Evolutionary conservation across 192 early-diverging fungal genomes (phyloP), one percentile per base, ranked within the genome.

Genomic region (Backusella liffmaniae): DNA sequence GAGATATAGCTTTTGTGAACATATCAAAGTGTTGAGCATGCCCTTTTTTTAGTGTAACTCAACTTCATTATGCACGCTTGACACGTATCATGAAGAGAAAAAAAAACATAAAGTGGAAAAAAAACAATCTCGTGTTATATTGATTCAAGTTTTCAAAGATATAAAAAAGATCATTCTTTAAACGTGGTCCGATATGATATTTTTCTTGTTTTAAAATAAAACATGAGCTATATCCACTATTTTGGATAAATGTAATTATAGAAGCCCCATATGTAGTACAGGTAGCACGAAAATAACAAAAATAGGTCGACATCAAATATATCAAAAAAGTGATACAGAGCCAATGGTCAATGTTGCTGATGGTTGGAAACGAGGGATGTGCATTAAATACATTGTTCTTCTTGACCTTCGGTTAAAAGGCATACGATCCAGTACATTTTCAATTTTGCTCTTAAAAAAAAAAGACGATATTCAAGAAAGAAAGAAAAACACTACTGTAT

Each of bases 291-390:
- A 62, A 62, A 62, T 62, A 62, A 13, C 21, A 62, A 59, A 62
- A 62, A 23, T 13, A 62, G 23, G 23, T 62, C 56, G 23, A 62
- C 56, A 62, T 62, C 26, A 62, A 62, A 62, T 62, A 62, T 62
- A 62, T 62, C 21, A 62, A 62, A 59, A 62, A 62, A 62, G 13
- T 62, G 56, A 62, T 29, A 62, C 56, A 62, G 26, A 62, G 23
- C 56, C 56, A 62, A 62, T 62, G 56, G 56, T 29, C 56, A 62
- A 62, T 62, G 56, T 62, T 29, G 18, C 29, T 4, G 23, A 12
- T 21, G 13, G 13, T n/a, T 5, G 13, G 18, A 51, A 51, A 51
- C 37, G 37, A 39, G 37, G 9, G 37, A 39, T 39, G 9, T 39
- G 8, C 10, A 39, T 39, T 39, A 44, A 15, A 13, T 44, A 44